Percentiles rank a stretch among this genome's conserved stretches.
Evolutionary conservation across 768 basidiomycete genomes (phyloP).

Genomic region (Hypsizygus marmoreus): DNA sequence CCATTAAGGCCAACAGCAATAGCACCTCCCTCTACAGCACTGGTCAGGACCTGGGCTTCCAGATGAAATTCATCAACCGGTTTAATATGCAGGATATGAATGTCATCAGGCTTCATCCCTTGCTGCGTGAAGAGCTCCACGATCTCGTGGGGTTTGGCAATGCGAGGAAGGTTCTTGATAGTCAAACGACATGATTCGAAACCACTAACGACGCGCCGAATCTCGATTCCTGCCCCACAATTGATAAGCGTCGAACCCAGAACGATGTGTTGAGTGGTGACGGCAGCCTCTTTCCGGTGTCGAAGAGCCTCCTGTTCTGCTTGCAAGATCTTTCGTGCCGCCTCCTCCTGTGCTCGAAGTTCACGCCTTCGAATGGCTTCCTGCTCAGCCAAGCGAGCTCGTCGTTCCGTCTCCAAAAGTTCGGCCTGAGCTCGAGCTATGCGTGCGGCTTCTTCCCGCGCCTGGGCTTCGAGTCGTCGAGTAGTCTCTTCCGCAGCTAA

Average conservation of each 20-base stretch:
- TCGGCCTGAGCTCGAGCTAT: too few relatives aligned
- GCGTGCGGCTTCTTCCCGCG: not conserved
- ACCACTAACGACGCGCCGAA: constrained; percentile 45
- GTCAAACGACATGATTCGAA: constrained; percentile 54
- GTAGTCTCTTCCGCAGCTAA: constrained; percentile 1
- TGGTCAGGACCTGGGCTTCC: constrained; percentile 47
- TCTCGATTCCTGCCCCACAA: constrained; percentile 49
- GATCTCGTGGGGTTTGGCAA: constrained; percentile 42
- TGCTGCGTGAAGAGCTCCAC: constrained; percentile 43
- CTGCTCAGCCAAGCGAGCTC: too few relatives aligned
- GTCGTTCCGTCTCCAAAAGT: too few relatives aligned
- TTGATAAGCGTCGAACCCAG: constrained; percentile 50
- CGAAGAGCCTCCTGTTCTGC: constrained; percentile 11
- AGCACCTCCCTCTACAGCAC: constrained; percentile 38
- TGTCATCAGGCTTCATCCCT: constrained; percentile 34
- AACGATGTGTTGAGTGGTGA: constrained; percentile 44
- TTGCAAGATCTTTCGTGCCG: constrained; percentile 6
- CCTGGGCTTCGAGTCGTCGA: not conserved
- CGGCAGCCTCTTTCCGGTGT: constrained; percentile 39
- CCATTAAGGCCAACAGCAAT: constrained; percentile 49
- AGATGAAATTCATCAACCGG: constrained; percentile 24
- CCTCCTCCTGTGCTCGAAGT: constrained; percentile 6
- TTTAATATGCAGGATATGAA: constrained; percentile 36
- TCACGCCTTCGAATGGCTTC: constrained; percentile 9
- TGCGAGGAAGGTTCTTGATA: constrained; percentile 45